phyloP scores from a whole-genome alignment of 2,329 filamentous ascomycete genomes.

The Botryotinia globosa region DNA sequence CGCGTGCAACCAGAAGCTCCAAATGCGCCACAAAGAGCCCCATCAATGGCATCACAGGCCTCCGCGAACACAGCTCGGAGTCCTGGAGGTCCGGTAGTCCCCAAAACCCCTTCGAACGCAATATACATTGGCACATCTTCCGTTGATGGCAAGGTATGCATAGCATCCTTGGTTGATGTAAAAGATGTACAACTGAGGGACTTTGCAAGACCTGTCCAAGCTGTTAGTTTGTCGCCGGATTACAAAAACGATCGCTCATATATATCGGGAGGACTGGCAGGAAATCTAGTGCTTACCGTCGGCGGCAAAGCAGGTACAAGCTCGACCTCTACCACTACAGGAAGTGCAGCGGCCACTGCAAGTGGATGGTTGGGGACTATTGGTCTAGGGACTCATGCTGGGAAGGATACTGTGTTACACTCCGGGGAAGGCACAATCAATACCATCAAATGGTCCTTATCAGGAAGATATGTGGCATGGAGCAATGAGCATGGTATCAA shows the following conservation, averaged over 20 bases:
- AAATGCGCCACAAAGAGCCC: slow-evolving; percentile 36
- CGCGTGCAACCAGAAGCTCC: slow-evolving; percentile 28
- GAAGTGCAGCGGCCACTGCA: slow-evolving; percentile 76
- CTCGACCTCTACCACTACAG: slow-evolving; percentile 79
- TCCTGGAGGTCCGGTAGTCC: slow-evolving; percentile 54
- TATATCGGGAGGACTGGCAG: slow-evolving; percentile 84
- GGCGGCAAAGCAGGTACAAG: slow-evolving; percentile 77
- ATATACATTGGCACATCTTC: slow-evolving; percentile 94
- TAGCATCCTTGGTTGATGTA: slow-evolving; percentile 79
- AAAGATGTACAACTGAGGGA: slow-evolving; percentile 91
- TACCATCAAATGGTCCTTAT: slow-evolving; percentile 90
- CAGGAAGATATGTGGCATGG: slow-evolving; percentile 91
- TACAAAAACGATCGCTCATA: slow-evolving; percentile 88
- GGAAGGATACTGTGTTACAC: slow-evolving; percentile 83
- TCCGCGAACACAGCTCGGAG: slow-evolving; percentile 52
- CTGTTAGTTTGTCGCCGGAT: slow-evolving; percentile 90
- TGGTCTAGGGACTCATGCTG: slow-evolving; percentile 72
- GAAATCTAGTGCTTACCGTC: slow-evolving; percentile 80
- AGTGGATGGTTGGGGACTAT: slow-evolving; percentile 90
- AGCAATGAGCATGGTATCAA: slow-evolving; percentile 96
- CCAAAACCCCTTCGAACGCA: slow-evolving; percentile 78
- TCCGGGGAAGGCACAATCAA: slow-evolving; percentile 89
- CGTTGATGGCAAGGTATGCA: slow-evolving; percentile 91
- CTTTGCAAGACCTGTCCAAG: slow-evolving; percentile 88
- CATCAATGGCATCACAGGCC: slow-evolving; percentile 46